Conservation (phyloP, 768 basidiomycete genomes). For the Kwoniella heveanensis region DNA sequence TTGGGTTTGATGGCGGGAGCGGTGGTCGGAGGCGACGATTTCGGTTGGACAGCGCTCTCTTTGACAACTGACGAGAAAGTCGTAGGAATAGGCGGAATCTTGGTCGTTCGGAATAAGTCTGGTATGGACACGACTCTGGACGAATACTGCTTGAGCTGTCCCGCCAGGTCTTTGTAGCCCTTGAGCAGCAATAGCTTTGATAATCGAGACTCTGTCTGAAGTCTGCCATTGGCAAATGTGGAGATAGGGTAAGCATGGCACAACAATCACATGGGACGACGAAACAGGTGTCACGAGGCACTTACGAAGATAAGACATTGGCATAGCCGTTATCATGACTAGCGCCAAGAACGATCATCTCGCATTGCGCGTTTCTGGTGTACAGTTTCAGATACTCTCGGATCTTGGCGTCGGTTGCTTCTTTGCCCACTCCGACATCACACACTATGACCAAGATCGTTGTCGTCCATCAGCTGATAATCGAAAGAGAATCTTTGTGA, state of each 20-base stretch:
- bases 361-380: slow-evolving; percentile 37
- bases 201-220: slow-evolving; percentile 38
- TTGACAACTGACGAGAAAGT: slow-evolving; percentile 7
- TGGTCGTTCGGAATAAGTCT: slow-evolving; percentile 34
- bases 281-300: no score
- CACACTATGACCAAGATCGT: slow-evolving; percentile 30
- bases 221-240: no score
- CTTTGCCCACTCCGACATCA: slow-evolving; percentile 48
- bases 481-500: not conserved
- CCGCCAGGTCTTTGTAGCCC: slow-evolving; percentile 34
- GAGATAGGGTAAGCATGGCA: no score
- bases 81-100: slow-evolving; percentile 11
- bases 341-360: slow-evolving; percentile 41
- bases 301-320: slow-evolving; percentile 39
- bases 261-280: no score
- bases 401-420: slow-evolving; percentile 40
- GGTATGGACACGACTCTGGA: slow-evolving; percentile 32
- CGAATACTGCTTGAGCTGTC: slow-evolving; percentile 29
- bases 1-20: not conserved
- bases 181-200: slow-evolving; percentile 44
- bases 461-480: not conserved
- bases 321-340: slow-evolving; percentile 47
- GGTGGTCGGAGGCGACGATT: not conserved
- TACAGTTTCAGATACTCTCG: slow-evolving; percentile 40
- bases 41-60: not conserved